Evolutionary conservation across 1,139 yeast species (phyloP).

Genomic region (Yamadazyma blattariae): DNA sequence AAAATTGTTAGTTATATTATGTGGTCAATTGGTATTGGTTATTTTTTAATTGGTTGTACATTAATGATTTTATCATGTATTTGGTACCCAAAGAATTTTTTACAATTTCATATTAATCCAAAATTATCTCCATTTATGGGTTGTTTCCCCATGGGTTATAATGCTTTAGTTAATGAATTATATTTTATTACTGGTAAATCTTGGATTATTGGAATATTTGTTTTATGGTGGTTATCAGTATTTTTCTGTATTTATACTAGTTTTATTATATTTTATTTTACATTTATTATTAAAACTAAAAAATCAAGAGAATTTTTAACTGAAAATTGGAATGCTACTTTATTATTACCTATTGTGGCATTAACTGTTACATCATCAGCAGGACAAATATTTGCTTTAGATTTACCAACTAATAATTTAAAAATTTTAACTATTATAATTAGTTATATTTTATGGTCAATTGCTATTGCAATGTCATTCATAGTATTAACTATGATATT

Average conservation of each 20-base stretch:
- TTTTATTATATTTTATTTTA: conserved; percentile 49
- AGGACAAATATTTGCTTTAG: conserved; percentile 52
- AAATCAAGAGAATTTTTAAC: conserved; percentile 18
- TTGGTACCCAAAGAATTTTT: conserved; percentile 31
- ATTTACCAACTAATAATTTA: conserved; percentile 38
- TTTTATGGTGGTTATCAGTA: conserved; percentile 70
- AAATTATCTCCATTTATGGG: conserved; percentile 64
- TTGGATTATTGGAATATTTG: conserved; percentile 47
- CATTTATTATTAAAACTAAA: conserved; percentile 33
- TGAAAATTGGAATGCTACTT: conserved; percentile 38
- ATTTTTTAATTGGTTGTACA: conserved; percentile 40
- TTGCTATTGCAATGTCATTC: conserved; percentile 62
- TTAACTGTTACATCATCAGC: conserved; percentile 70
- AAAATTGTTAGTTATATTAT: conserved; percentile 53
- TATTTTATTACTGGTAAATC: conserved; percentile 31
- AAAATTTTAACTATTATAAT: conserved; percentile 53
- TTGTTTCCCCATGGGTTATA: conserved; percentile 74
- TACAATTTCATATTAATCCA: conserved; percentile 41
- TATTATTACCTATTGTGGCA: conserved; percentile 70
- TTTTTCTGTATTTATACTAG: conserved; percentile 52
- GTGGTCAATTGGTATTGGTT: conserved; percentile 49
- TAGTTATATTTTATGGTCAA: conserved; percentile 61
- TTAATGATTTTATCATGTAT: conserved; percentile 37
- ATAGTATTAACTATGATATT: conserved; percentile 56
- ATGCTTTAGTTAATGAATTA: conserved; percentile 60